Evolutionary conservation across 768 basidiomycete genomes (phyloP), one percentile per base, ranked within the genome.

Genomic region (Lentinula detonsa): DNA sequence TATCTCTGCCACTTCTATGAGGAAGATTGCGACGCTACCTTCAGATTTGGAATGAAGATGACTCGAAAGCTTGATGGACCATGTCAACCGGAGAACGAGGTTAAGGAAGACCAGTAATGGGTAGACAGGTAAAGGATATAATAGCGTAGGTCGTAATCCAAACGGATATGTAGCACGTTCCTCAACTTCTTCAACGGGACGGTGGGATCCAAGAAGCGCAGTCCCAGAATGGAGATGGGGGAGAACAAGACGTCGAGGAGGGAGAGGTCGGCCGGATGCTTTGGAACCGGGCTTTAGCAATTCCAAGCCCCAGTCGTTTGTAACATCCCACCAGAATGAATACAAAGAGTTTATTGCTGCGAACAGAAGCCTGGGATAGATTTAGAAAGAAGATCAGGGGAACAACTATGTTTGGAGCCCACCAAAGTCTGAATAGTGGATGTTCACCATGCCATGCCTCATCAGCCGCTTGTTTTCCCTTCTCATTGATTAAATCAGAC

Each of bases 291-390:
- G 65, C 57, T 79, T 80, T 61, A 98, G 75, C 46, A 98, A 75
- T 49, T 86, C 83, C 59, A 99, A 79, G 5, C 97, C 97, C 95
- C 96, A 99, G 71, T 99, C 97, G 71, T 96, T 92, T 52, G 93
- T 94, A 46, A 98, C 82, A 73, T 98, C 97, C 97, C 97, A 99
- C 92, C 94, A 99, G 72, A 96, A 98, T 2, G 95, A 95, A 73
- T 93, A 99, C 34, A 91, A 71, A 3, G 95, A 96, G 73, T 98
- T 98, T 67, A 96, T 71, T 39, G 84, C 80, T 23, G 93, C 95
- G 9, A 88, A 84, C 49, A 97, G 72, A 15, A 98, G 72, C 95
- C 94, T 96, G 60, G 21, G 45, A 34, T 33, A 34, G 18, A 52
- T 15, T 42, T 28, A 15, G 34, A 35, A 33, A 63, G 15, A 21